A percentile compares a stretch with the other conserved stretches of the same genome.
Evolutionary conservation across 495 filamentous ascomycete genomes (phyloP).

Genomic region (Neurospora terricola): DNA sequence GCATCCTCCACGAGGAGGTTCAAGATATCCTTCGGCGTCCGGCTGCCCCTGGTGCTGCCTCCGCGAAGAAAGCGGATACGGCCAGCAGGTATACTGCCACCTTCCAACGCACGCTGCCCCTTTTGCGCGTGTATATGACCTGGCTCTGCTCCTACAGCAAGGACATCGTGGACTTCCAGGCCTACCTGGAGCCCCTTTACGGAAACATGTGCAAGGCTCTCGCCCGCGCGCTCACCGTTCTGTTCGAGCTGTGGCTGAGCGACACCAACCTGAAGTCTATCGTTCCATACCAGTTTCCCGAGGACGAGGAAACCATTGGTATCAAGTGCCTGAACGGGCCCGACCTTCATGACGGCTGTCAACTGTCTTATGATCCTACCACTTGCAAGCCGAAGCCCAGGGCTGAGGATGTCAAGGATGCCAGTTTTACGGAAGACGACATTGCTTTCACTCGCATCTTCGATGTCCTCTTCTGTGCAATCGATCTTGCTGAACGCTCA

Average conservation of each 20-base stretch:
- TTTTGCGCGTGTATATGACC: conserved; percentile 34
- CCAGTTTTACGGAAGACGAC: conserved; percentile 9
- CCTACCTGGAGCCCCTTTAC: conserved; percentile 32
- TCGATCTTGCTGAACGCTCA: conserved; percentile 14
- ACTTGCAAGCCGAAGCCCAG: conserved; percentile 15
- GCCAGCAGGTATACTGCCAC: conserved; percentile 17
- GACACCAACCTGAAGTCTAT: conserved; percentile 16
- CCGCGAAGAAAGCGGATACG: not conserved
- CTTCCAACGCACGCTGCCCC: conserved; percentile 19
- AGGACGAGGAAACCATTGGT: conserved; percentile 34
- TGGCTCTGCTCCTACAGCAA: conserved; percentile 32
- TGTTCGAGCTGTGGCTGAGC: conserved; percentile 20
- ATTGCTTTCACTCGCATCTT: conserved; percentile 13
- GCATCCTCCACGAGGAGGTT: conserved; percentile 43
- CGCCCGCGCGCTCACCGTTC: conserved; percentile 25
- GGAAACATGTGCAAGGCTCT: conserved; percentile 29
- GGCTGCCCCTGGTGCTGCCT: not conserved
- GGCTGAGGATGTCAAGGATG: conserved; percentile 11
- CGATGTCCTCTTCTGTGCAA: conserved; percentile 13
- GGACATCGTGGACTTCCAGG: conserved; percentile 27
- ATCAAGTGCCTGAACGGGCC: conserved; percentile 30
- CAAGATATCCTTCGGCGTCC: conserved; percentile 11
- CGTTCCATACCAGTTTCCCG: conserved; percentile 23
- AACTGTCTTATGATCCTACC: conserved; percentile 17
- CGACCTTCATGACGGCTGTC: conserved; percentile 18